Conservation (phyloP, 164 flowering plant species). For the Hamamelis virginiana region DNA sequence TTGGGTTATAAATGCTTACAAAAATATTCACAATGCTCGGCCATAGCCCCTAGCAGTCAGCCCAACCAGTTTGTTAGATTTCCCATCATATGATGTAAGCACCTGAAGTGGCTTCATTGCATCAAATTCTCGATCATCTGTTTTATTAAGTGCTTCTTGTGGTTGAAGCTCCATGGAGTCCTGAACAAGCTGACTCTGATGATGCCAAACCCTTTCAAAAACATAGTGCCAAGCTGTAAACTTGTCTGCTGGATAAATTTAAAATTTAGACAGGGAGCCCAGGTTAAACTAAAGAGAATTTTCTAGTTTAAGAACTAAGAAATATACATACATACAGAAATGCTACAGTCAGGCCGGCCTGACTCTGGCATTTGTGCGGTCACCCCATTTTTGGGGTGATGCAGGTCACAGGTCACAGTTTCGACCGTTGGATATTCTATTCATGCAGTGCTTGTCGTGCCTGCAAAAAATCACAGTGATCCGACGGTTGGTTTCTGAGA, state of each 20-base stretch:
- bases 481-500: too few relatives aligned
- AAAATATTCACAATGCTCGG: too few relatives aligned
- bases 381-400: too few relatives aligned
- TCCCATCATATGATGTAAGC: neutral
- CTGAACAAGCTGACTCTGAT: constrained; percentile 80
- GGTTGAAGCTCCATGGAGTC: constrained; percentile 94
- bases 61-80: neutral
- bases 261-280: neutral
- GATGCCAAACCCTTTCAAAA: constrained; percentile 85
- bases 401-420: too few relatives aligned
- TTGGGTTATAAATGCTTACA: too few relatives aligned
- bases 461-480: too few relatives aligned
- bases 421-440: too few relatives aligned
- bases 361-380: too few relatives aligned
- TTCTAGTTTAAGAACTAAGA: neutral
- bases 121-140: constrained; percentile 44
- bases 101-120: constrained; percentile 91
- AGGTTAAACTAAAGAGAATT: neutral
- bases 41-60: neutral
- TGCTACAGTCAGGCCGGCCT: too few relatives aligned
- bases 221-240: constrained; percentile 91
- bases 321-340: too few relatives aligned
- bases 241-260: constrained; percentile 66
- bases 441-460: too few relatives aligned
- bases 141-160: constrained; percentile 45